Evolutionary conservation across 768 basidiomycete genomes (phyloP).

Genomic region (Auricularia auricula-judae): DNA sequence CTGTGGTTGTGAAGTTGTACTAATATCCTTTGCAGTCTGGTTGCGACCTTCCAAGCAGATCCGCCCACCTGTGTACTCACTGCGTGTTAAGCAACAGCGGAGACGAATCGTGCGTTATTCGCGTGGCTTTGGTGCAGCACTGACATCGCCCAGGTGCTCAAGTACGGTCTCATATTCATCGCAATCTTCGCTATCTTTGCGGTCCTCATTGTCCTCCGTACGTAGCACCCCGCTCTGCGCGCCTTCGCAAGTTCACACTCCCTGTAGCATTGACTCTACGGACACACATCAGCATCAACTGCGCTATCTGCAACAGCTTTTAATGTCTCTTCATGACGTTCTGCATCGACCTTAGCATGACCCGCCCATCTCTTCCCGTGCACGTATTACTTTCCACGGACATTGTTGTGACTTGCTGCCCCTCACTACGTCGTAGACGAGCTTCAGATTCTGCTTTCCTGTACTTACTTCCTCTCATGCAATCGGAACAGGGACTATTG

Average conservation of each 20-base stretch:
- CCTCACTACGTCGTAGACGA: not conserved
- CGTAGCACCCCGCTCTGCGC: constrained; percentile 22
- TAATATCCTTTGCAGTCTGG: constrained; percentile 55
- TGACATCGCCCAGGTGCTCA: constrained; percentile 43
- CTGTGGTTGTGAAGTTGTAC: constrained; percentile 1
- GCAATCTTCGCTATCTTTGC: constrained; percentile 66
- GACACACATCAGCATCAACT: constrained; percentile 62
- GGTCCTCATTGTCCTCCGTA: constrained; percentile 75
- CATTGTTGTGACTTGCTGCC: not conserved
- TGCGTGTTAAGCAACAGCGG: constrained; percentile 85
- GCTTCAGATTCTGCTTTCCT: not conserved
- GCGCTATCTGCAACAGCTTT: constrained; percentile 78
- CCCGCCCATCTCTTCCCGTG: not conserved
- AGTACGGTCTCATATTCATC: constrained; percentile 77
- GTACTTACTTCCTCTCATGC: not conserved
- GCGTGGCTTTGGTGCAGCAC: not conserved
- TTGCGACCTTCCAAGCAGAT: constrained; percentile 91
- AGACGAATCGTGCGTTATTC: constrained; percentile 70
- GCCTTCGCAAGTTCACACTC: constrained; percentile 6
- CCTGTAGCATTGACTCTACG: constrained; percentile 55
- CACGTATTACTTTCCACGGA: not conserved
- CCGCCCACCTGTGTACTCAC: constrained; percentile 84
- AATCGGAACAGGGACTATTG: too few relatives aligned
- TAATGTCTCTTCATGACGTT: constrained; percentile 26
- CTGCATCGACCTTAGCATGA: not conserved